These are phyloP conservation scores for Neocucurbitaria cava DNA, from an alignment of 2,329 filamentous ascomycete species.

Conservation along the genomic window DNA sequence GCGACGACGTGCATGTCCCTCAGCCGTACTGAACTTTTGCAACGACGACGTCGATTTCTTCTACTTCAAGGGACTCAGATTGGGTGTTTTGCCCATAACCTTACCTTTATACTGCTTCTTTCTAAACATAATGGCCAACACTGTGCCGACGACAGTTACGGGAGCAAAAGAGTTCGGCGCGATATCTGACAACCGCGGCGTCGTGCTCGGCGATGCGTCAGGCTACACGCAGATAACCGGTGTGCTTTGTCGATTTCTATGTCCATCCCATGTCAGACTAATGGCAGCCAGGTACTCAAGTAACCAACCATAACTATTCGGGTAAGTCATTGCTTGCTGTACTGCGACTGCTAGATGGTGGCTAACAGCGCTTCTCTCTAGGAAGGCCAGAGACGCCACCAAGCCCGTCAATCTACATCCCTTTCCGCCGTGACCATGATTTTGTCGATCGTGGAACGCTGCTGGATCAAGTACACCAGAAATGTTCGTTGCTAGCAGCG, in stretches of 20 bases:
- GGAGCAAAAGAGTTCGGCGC: neutral
- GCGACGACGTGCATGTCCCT: too few relatives aligned
- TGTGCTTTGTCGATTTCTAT: neutral
- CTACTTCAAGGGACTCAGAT: too few relatives aligned
- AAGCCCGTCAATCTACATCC: slow-evolving; percentile 7
- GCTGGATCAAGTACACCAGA: slow-evolving; percentile 6
- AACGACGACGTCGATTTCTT: too few relatives aligned
- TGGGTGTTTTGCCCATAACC: too few relatives aligned
- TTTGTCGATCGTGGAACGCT: slow-evolving; percentile 27
- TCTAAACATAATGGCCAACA: neutral
- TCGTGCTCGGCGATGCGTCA: neutral
- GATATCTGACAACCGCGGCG: slow-evolving; percentile 4
- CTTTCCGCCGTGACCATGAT: slow-evolving; percentile 28
- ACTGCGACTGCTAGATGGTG: too few relatives aligned
- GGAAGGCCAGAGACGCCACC: slow-evolving; percentile 1
- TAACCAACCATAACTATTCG: neutral
- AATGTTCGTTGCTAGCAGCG: slow-evolving; percentile 9
- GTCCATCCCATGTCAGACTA: neutral
- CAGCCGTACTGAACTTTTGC: too few relatives aligned
- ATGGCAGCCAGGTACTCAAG: neutral
- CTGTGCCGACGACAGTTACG: neutral
- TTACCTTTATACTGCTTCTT: too few relatives aligned
- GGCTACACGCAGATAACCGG: neutral
- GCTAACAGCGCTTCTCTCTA: neutral
- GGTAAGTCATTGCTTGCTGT: neutral